phyloP scores from a whole-genome alignment of 2,329 filamentous ascomycete genomes.

The Penicillium aurantiogriseum region DNA sequence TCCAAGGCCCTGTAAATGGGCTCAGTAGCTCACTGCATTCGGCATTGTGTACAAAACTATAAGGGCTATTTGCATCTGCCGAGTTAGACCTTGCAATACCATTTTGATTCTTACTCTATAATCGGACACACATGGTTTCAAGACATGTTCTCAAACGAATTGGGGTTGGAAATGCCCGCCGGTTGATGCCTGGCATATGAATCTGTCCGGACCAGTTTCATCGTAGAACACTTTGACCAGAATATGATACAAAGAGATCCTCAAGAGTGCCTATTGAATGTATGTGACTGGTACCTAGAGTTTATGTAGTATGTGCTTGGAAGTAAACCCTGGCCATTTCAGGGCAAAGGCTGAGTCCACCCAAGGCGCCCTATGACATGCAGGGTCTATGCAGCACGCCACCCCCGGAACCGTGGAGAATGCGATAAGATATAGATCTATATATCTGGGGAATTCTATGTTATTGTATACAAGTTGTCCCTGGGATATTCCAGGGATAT shows the following conservation, averaged over 20 bases:
- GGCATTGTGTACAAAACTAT: constrained; percentile 44
- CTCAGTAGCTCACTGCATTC: constrained; percentile 32
- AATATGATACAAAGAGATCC: neutral
- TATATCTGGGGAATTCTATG: neutral
- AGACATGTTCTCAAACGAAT: neutral
- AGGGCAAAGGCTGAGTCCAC: neutral
- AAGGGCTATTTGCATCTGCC: constrained; percentile 37
- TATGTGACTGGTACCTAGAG: neutral
- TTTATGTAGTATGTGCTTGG: neutral
- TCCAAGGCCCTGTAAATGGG: constrained; percentile 42
- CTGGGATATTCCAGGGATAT: neutral
- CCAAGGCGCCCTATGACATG: constrained; percentile 6
- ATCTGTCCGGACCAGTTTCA: neutral
- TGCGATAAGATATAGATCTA: constrained; percentile 9
- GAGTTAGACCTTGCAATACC: constrained; percentile 40
- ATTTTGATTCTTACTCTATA: constrained; percentile 25
- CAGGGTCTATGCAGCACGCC: constrained; percentile 16
- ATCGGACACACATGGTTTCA: neutral
- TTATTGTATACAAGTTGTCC: neutral
- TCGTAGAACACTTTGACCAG: constrained; percentile 4
- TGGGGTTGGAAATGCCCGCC: neutral
- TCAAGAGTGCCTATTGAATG: neutral
- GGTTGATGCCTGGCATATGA: neutral
- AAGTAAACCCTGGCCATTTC: neutral
- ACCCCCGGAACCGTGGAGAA: constrained; percentile 14